A percentile compares a stretch with the other conserved stretches of the same genome.
Conservation (phyloP, 2,329 filamentous ascomycete species). For the Talaromyces sp. region DNA sequence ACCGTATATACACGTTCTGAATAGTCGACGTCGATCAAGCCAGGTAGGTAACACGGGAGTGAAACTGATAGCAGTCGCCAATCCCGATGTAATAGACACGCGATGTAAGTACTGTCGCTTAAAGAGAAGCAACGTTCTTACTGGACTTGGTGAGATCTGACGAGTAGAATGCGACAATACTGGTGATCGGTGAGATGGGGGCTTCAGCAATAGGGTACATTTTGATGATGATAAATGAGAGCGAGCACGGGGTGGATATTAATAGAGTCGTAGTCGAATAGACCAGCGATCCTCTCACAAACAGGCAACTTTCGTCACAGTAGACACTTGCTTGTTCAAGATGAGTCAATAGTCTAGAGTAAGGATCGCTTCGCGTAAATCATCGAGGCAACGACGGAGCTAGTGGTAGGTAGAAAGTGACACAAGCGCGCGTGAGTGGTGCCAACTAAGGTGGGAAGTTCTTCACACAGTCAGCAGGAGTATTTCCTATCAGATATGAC, state of each 20-base stretch:
- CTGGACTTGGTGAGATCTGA: conserved; percentile 29
- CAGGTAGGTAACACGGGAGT: background rate
- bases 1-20: conserved; percentile 13
- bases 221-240: conserved; percentile 23
- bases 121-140: conserved; percentile 16
- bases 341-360: conserved; percentile 15
- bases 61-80: conserved; percentile 1
- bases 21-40: conserved; percentile 14
- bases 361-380: background rate
- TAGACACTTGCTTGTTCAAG: conserved; percentile 14
- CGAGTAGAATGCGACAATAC: conserved; percentile 28
- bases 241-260: conserved; percentile 16
- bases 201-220: conserved; percentile 36
- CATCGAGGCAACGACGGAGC: conserved; percentile 8
- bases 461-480: conserved; percentile 3
- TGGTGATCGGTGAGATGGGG: conserved; percentile 34
- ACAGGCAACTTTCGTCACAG: conserved; percentile 26
- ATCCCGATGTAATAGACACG: conserved; percentile 6
- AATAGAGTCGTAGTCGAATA: conserved; percentile 25
- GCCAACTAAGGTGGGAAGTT: background rate
- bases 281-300: conserved; percentile 29
- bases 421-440: conserved; percentile 4
- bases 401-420: conserved; percentile 1
- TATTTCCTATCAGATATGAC: background rate
- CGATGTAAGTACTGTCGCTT: background rate